Conservation (phyloP, 495 filamentous ascomycete genomes). For the Hypoxylon intermedium region DNA sequence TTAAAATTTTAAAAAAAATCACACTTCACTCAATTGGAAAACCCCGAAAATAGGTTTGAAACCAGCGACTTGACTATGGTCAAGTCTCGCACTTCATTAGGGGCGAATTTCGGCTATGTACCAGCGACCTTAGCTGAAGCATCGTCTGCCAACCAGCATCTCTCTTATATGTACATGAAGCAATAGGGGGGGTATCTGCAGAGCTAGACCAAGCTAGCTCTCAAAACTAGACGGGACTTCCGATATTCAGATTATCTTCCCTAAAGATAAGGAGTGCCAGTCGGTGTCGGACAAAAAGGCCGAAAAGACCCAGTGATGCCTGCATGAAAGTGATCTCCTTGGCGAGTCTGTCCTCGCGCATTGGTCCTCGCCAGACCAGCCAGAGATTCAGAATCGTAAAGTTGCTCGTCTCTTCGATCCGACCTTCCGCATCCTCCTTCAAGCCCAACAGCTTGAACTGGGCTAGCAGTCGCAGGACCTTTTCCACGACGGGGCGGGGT, state of each 20-base stretch:
- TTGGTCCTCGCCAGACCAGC: constrained; percentile 93
- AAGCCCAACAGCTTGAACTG: constrained; percentile 69
- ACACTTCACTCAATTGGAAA: not conserved
- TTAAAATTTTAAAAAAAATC: not conserved
- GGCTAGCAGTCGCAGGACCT: constrained; percentile 68
- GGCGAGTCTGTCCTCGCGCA: constrained; percentile 84
- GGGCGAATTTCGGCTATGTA: constrained; percentile 6
- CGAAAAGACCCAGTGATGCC: constrained; percentile 72
- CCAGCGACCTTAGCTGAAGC: not conserved
- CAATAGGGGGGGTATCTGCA: constrained; percentile 33
- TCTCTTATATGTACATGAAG: constrained; percentile 26
- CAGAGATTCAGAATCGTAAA: constrained; percentile 93
- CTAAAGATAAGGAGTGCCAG: constrained; percentile 85
- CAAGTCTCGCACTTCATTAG: constrained; percentile 13
- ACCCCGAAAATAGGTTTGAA: not conserved
- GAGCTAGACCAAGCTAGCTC: constrained; percentile 1
- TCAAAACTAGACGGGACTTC: constrained; percentile 29
- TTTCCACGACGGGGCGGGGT: constrained; percentile 66
- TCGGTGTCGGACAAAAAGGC: constrained; percentile 83
- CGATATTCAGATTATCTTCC: constrained; percentile 74
- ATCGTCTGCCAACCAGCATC: constrained; percentile 1
- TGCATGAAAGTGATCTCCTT: constrained; percentile 79
- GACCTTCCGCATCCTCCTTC: constrained; percentile 66
- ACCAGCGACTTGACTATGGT: constrained; percentile 1
- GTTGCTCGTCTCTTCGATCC: constrained; percentile 83